Base-by-base conservation (phyloP, 1,284 basidiomycete genomes). In the Apiotrichum domesticum region DNA sequence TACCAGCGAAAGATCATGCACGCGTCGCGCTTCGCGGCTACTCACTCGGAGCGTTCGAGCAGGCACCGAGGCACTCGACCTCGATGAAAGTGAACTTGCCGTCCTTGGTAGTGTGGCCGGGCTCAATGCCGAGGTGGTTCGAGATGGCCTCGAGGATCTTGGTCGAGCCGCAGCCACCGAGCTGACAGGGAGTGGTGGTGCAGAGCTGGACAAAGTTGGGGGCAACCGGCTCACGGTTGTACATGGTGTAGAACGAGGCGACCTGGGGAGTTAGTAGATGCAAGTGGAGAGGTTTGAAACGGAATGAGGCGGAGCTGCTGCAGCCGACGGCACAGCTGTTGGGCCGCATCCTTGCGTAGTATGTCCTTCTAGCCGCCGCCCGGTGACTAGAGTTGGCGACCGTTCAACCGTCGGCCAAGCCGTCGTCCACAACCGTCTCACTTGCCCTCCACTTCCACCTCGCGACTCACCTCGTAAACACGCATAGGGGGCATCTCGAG, bases 191-290 rank as follows among this genome's bases (percentile, higher is more conserved):
- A 9, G 96, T 98, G 41, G 95, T 98, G 42, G 96, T 98, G 83
- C 96, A 99, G 56, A 98, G 88, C 79, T 98, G 95, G 37, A 99
- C 85, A 71, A 98, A 97, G 78, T 96, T 83, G 70, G 90, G 81
- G 54, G 93, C 95, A 58, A 98, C 92, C 6, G 95, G 96, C 77
- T 96, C 93, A 51, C 90, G 84, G 80, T 95, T 96, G 81, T 92
- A 98, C 95, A 98, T 98, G 65, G 95, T 98, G 79, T 98, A 98
- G 80, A 98, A 98, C 10, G 93, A 96, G 11, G 96, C 95, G 52
- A 99, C 96, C 69, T 70, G 54, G 37, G 11, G 6, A 10, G 50
- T 51, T 11, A 52, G 48, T 34, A 14, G 29, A 21, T 21, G 21
- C 21, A 21, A 21, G 21, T 21, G 21, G 21, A 21, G 21, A 21